Evolutionary conservation across 2,329 filamentous ascomycete species (phyloP).

Genomic region (Hypoxylon rubiginosum): DNA sequence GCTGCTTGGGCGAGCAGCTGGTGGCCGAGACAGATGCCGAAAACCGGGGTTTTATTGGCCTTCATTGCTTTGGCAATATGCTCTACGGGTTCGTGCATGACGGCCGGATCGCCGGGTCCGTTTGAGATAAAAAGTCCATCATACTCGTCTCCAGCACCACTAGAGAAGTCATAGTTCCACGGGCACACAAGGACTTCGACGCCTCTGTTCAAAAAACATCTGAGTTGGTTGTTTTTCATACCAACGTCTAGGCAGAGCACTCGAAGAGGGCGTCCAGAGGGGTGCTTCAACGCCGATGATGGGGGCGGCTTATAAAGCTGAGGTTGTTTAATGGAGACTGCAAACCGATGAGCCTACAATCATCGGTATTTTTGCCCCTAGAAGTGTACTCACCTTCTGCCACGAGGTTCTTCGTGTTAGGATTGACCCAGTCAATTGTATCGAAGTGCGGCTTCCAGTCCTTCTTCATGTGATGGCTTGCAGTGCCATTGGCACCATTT

Average conservation of each 20-base stretch:
- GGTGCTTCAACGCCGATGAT: constrained; percentile 81
- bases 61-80: constrained; percentile 82
- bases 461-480: constrained; percentile 55
- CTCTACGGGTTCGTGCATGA: constrained; percentile 82
- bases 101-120: constrained; percentile 93
- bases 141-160: constrained; percentile 83
- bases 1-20: constrained; percentile 91
- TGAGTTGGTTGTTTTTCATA: constrained; percentile 97
- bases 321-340: constrained; percentile 90
- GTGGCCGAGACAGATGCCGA: constrained; percentile 96
- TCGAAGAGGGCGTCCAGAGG: constrained; percentile 87
- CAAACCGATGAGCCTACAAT: constrained; percentile 56
- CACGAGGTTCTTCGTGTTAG: constrained; percentile 92
- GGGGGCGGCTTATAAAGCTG: constrained; percentile 85
- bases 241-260: constrained; percentile 96
- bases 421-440: constrained; percentile 87
- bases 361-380: constrained; percentile 30
- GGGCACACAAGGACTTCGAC: constrained; percentile 95
- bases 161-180: constrained; percentile 93
- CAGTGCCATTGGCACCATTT: constrained; percentile 57
- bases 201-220: constrained; percentile 90
- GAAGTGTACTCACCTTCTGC: constrained; percentile 82
- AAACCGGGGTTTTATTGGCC: constrained; percentile 86
- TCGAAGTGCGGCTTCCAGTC: constrained; percentile 76
- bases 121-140: constrained; percentile 99